Evolutionary conservation across 2,329 filamentous ascomycete species (phyloP), one percentile per base, ranked within the genome.

Genomic region (Thelonectria rubi): DNA sequence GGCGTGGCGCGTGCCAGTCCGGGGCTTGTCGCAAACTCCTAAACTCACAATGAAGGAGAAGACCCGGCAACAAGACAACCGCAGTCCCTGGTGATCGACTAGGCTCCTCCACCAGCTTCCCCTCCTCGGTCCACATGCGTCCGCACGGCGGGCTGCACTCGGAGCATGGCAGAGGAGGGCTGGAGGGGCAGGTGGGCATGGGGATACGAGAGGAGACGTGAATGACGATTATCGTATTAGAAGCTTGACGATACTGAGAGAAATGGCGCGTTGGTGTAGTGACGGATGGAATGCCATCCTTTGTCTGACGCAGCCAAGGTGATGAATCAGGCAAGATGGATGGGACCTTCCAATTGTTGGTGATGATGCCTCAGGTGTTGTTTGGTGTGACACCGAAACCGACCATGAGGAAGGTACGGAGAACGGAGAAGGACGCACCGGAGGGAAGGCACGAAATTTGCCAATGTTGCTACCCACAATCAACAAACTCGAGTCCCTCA

Each of bases 21-120:
- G 45, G 45, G 45, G 21, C 45, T 30, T 26, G 45, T 17, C 45
- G 17, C 42, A 46, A 24, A 21, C n/a, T 30, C 45, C 17, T 20
- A 46, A 24, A 21, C n/a, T 21, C 9, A 24, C 20, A 20, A 21
- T 46, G 42, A 46, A 46, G 18, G 20, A 15, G 20, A 6, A 30
- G 26, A 26, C 42, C 18, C 18, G 17, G 40, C 58, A 51, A 55
- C 58, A 20, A 55, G 58, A 56, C 55, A 60, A 49, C 40, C 58
- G 47, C 32, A 61, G 32, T 47, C 48, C 53, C 53, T 52, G 40
- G 21, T 48, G 58, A 60, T 60, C 58, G 47, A 39, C 53, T 30
- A 24, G 11, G 43, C 26, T 30, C 53, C 43, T 55, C 51, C 57
- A 59, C 57, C 21, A 20, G 47, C 47, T 49, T 55, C 37, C 45